A percentile compares a stretch with the other conserved stretches of the same genome.
phyloP scores from a whole-genome alignment of 2,329 filamentous ascomycete species.

The Fusarium burgessii region DNA sequence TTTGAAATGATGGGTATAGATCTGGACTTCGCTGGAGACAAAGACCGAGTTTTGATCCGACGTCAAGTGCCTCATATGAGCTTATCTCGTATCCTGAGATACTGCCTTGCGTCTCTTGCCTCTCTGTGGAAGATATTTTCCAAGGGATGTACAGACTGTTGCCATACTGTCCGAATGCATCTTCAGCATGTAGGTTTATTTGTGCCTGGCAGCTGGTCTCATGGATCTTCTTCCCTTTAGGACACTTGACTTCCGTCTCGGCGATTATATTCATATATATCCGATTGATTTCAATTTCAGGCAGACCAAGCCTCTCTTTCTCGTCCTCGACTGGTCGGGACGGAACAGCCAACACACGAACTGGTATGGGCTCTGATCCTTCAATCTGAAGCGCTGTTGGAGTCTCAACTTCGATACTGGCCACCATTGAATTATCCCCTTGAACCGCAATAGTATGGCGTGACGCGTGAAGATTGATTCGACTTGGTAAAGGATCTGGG shows the following conservation, averaged over 20 bases:
- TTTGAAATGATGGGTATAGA: neutral
- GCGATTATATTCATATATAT: neutral
- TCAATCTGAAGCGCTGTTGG: neutral
- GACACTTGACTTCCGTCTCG: neutral
- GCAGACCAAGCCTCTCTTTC: neutral
- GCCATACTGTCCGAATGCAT: neutral
- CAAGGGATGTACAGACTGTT: neutral
- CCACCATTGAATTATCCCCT: accelerated
- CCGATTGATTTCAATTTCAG: neutral
- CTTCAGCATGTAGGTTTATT: neutral
- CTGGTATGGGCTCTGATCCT: neutral
- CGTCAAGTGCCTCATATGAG: accelerated
- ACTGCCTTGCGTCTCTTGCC: accelerated
- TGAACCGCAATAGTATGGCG: accelerated
- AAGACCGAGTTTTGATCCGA: neutral
- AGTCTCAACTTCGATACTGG: neutral
- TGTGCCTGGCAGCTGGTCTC: neutral
- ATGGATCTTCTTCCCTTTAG: neutral
- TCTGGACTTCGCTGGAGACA: neutral
- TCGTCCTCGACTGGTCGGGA: accelerated
- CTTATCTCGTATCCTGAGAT: neutral
- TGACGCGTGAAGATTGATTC: accelerated
- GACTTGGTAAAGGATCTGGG: neutral
- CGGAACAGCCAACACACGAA: neutral
- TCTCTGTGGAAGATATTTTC: neutral